Percentiles rank a stretch among this genome's conserved stretches.
Evolutionary conservation across 2,329 filamentous ascomycete genomes (phyloP).

Genomic region (Huntiella moniliformis): DNA sequence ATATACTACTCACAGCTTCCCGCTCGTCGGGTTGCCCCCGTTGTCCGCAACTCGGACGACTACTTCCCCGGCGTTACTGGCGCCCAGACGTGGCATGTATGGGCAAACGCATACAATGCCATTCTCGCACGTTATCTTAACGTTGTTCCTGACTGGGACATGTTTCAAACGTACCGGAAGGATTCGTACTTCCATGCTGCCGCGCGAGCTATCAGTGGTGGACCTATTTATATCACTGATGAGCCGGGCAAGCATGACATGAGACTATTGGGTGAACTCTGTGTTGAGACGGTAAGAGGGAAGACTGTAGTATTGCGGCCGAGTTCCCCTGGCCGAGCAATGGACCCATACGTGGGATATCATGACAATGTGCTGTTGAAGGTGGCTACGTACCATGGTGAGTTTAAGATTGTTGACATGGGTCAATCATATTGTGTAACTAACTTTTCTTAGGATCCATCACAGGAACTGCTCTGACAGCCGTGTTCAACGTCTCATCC

Average conservation of each 20-base stretch:
- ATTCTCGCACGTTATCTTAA: conserved; percentile 73
- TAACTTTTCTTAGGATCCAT: conserved; percentile 22
- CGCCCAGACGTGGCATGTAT: conserved; percentile 88
- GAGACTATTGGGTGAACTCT: conserved; percentile 61
- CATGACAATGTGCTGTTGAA: conserved; percentile 57
- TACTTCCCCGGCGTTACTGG: conserved; percentile 71
- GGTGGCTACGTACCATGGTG: conserved; percentile 59
- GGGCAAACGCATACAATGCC: conserved; percentile 78
- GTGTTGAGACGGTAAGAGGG: conserved; percentile 49
- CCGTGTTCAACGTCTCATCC: conserved; percentile 63
- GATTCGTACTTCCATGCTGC: conserved; percentile 79
- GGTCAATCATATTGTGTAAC: not conserved
- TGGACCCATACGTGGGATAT: conserved; percentile 58
- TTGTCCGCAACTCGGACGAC: conserved; percentile 75
- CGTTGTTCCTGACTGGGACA: conserved; percentile 64
- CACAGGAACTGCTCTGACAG: conserved; percentile 59
- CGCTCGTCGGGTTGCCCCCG: conserved; percentile 50
- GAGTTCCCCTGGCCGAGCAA: conserved; percentile 50
- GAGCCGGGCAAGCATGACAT: conserved; percentile 65
- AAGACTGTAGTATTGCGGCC: conserved; percentile 69
- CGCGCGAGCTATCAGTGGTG: conserved; percentile 73
- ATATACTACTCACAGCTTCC: conserved; percentile 72
- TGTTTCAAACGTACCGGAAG: conserved; percentile 45
- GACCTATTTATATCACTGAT: conserved; percentile 89
- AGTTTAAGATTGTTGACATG: conserved; percentile 8